Evolutionary conservation across 345 rosid species (phyloP).

Genomic region (Gossypium australe): DNA sequence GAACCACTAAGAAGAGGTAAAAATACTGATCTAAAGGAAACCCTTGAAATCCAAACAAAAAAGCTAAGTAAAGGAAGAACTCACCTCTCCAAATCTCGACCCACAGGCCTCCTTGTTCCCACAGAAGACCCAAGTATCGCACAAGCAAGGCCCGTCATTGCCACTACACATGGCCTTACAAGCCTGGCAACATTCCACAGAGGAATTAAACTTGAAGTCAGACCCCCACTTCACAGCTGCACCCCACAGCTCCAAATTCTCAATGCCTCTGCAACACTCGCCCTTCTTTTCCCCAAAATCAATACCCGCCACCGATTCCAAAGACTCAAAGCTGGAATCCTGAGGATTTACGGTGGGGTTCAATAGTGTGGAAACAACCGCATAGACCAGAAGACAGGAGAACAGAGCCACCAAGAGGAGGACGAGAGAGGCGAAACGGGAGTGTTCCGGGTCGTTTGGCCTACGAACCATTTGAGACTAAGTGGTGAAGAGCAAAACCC

Average conservation of each 20-base stretch:
- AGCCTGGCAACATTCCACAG: constrained; percentile 68
- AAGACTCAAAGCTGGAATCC: constrained; percentile 8
- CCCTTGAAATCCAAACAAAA: background rate
- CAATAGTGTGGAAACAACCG: constrained; percentile 44
- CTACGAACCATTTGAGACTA: constrained; percentile 53
- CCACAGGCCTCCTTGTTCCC: constrained; percentile 74
- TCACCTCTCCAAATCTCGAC: constrained; percentile 76
- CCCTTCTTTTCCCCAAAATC: constrained; percentile 16
- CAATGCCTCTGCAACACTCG: constrained; percentile 76
- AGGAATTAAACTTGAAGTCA: constrained; percentile 74
- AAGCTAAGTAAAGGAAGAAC: background rate
- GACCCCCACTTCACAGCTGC: constrained; percentile 95
- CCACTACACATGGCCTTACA: constrained; percentile 90
- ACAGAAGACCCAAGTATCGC: constrained; percentile 94
- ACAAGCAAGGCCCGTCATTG: constrained; percentile 85
- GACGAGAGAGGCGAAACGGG: constrained; percentile 48
- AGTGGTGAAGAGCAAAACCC: constrained; percentile 9
- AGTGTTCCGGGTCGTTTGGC: constrained; percentile 48
- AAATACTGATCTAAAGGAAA: background rate
- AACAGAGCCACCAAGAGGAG: constrained; percentile 52
- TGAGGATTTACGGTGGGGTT: constrained; percentile 25
- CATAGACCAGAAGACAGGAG: constrained; percentile 63
- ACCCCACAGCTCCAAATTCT: constrained; percentile 95
- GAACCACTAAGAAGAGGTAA: background rate
- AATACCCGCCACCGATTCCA: constrained; percentile 17